A percentile compares a stretch with the other conserved stretches of the same genome.
Evolutionary conservation across 495 filamentous ascomycete species (phyloP).

Genomic region (Trichoderma orchidacearum): DNA sequence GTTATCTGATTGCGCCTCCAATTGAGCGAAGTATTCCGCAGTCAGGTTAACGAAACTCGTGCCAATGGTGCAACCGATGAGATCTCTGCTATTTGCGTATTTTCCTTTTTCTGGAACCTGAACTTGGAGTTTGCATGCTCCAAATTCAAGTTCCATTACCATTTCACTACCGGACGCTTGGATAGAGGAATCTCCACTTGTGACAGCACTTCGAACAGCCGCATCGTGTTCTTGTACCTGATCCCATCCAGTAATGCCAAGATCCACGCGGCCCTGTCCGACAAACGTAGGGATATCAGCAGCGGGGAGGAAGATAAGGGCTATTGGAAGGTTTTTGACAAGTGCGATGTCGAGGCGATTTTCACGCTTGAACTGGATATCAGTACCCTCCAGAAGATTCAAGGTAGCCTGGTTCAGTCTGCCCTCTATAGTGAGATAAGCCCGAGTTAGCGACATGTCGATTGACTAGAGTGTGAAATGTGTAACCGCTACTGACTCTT

Average conservation of each 20-base stretch:
- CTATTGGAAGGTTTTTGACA: constrained; percentile 88
- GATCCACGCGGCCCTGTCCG: constrained; percentile 81
- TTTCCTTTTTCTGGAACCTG: constrained; percentile 83
- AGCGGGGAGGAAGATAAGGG: constrained; percentile 92
- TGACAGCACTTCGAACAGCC: constrained; percentile 39
- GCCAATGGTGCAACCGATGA: constrained; percentile 88
- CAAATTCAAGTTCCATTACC: constrained; percentile 81
- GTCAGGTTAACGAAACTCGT: constrained; percentile 86
- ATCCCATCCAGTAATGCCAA: constrained; percentile 90
- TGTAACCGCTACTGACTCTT: constrained; percentile 58
- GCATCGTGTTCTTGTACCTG: constrained; percentile 87
- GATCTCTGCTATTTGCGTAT: constrained; percentile 51
- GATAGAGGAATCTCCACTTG: not conserved
- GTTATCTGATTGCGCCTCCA: constrained; percentile 45
- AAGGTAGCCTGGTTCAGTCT: constrained; percentile 74
- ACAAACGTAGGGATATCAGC: constrained; percentile 96
- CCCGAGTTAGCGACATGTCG: constrained; percentile 3
- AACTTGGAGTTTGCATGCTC: constrained; percentile 82
- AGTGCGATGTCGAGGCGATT: constrained; percentile 91
- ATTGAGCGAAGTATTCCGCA: constrained; percentile 60
- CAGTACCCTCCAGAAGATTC: constrained; percentile 79
- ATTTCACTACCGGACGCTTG: constrained; percentile 47
- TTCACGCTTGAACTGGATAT: constrained; percentile 92
- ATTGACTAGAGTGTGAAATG: constrained; percentile 2
- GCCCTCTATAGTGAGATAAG: constrained; percentile 49